These are phyloP conservation scores for Microsporum canis DNA, from an alignment of 2,329 filamentous ascomycete genomes.

Conservation along the genomic window DNA sequence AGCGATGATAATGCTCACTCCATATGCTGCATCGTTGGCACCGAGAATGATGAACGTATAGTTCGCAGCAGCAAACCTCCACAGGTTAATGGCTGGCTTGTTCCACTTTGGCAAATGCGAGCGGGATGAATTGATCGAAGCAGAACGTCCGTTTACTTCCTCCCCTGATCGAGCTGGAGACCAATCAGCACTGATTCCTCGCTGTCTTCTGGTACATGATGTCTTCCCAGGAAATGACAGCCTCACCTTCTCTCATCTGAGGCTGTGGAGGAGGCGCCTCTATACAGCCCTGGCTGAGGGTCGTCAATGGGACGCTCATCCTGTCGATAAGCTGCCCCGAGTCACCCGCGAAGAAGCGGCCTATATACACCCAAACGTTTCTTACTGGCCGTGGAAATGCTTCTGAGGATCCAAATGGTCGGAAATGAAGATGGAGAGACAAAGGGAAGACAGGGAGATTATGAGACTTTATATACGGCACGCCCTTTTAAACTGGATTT, in stretches of 20 bases:
- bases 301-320: background rate
- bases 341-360: background rate
- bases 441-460: background rate
- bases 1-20: slow-evolving; percentile 29
- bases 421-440: background rate
- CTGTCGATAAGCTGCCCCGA: background rate
- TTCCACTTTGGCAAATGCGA: slow-evolving; percentile 50
- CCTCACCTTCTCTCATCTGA: background rate
- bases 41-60: slow-evolving; percentile 48
- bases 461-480: background rate
- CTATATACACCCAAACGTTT: too few relatives aligned
- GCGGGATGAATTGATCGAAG: slow-evolving; percentile 1
- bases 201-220: too few relatives aligned
- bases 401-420: background rate
- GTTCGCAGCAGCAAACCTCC: slow-evolving; percentile 47
- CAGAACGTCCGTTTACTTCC: background rate
- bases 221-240: too few relatives aligned
- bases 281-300: background rate
- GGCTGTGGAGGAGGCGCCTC: background rate
- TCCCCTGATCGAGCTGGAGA: background rate
- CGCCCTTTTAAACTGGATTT: background rate
- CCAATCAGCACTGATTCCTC: background rate
- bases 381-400: too few relatives aligned
- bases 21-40: slow-evolving; percentile 47
- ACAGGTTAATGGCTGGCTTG: slow-evolving; percentile 46